phyloP scores from a whole-genome alignment of 768 basidiomycete species.

The Sporobolomyces pararoseus region DNA sequence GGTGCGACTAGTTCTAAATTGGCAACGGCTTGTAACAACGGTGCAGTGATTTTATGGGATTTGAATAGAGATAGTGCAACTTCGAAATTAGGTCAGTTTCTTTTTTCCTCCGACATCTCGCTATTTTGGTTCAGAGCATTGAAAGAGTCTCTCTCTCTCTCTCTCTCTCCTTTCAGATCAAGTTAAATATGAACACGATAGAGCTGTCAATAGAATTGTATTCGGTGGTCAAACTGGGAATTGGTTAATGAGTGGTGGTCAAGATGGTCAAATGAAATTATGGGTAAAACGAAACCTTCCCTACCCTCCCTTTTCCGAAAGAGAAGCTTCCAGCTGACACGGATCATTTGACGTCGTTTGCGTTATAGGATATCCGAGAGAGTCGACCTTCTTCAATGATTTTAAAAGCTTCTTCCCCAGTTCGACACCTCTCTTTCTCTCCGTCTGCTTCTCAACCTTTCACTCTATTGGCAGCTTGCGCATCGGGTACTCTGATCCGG shows the following conservation, averaged over 20 bases:
- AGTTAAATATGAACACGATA: slow-evolving; percentile 41
- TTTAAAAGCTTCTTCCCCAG: slow-evolving; percentile 40
- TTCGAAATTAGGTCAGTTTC: slow-evolving; percentile 13
- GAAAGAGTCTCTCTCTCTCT: too few relatives aligned
- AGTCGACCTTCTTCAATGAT: slow-evolving; percentile 18
- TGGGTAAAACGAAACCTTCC: slow-evolving; percentile 28
- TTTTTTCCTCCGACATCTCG: neutral
- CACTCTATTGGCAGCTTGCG: slow-evolving; percentile 38
- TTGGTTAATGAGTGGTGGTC: slow-evolving; percentile 41
- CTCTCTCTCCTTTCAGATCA: too few relatives aligned
- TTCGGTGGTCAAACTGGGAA: slow-evolving; percentile 41
- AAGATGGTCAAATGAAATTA: slow-evolving; percentile 43
- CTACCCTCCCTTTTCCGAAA: too few relatives aligned
- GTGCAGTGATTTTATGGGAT: slow-evolving; percentile 39
- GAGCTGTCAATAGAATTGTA: slow-evolving; percentile 40
- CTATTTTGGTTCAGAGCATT: too few relatives aligned
- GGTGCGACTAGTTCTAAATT: slow-evolving; percentile 37
- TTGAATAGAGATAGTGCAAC: slow-evolving; percentile 23
- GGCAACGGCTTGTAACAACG: slow-evolving; percentile 38
- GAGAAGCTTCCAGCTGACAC: too few relatives aligned
- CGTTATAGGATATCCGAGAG: slow-evolving; percentile 39
- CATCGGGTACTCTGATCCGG: slow-evolving; percentile 38
- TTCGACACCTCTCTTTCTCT: slow-evolving; percentile 38
- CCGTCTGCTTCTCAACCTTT: slow-evolving; percentile 38
- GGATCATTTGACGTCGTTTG: too few relatives aligned